Evolutionary conservation across 345 rosid species (phyloP).

Genomic region (Pugionium dolabratum): DNA sequence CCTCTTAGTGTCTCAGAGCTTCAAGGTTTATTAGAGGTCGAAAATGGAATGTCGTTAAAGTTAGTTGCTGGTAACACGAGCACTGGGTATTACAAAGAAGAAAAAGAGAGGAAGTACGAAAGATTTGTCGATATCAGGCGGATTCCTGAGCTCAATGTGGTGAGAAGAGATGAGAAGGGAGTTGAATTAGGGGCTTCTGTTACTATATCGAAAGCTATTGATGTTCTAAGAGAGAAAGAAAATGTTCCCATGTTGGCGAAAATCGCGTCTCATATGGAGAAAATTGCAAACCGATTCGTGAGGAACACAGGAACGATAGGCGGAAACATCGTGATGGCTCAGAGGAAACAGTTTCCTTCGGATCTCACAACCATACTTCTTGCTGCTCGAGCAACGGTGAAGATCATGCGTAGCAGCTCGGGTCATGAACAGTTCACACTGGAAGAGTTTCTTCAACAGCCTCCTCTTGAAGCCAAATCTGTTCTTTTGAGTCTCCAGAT

Average conservation of each 20-base stretch:
- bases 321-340: slow-evolving; percentile 87
- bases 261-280: slow-evolving; percentile 73
- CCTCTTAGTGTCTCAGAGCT: slow-evolving; percentile 62
- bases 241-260: slow-evolving; percentile 34
- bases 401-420: slow-evolving; percentile 36
- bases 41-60: slow-evolving; percentile 42
- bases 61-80: slow-evolving; percentile 81
- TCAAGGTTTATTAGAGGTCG: slow-evolving; percentile 45
- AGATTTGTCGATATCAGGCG: slow-evolving; percentile 64
- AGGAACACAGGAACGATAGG: slow-evolving; percentile 76
- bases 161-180: slow-evolving; percentile 54
- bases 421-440: slow-evolving; percentile 52
- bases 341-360: slow-evolving; percentile 71
- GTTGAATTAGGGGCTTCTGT: slow-evolving; percentile 76
- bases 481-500: slow-evolving; percentile 61
- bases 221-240: slow-evolving; percentile 48
- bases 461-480: slow-evolving; percentile 57
- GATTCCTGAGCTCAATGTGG: slow-evolving; percentile 57
- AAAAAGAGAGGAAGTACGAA: slow-evolving; percentile 36
- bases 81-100: slow-evolving; percentile 77
- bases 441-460: slow-evolving; percentile 70
- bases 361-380: slow-evolving; percentile 83
- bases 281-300: slow-evolving; percentile 58
- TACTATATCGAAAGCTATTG: slow-evolving; percentile 73
- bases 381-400: slow-evolving; percentile 61